These are phyloP conservation scores for Russula dissimulans DNA, from an alignment of 768 basidiomycete species.

Conservation along the genomic window DNA sequence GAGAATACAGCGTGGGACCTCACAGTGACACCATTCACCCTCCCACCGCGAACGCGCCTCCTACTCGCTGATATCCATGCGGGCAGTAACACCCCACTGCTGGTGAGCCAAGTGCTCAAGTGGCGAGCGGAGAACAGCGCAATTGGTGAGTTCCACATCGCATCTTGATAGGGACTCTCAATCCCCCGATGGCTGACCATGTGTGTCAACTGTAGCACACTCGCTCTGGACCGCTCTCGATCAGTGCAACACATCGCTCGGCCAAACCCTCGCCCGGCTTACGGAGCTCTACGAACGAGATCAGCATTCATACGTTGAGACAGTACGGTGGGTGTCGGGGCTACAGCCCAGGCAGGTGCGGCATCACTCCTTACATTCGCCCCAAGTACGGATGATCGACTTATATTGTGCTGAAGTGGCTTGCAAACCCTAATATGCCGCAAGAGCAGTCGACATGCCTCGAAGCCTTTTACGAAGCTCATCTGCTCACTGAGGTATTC, in stretches of 20 bases:
- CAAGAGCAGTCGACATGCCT: slow-evolving; percentile 37
- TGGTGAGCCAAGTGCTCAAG: slow-evolving; percentile 83
- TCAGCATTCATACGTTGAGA: slow-evolving; percentile 41
- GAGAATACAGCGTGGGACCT: slow-evolving; percentile 70
- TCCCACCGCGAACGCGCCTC: slow-evolving; percentile 77
- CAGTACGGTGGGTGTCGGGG: slow-evolving; percentile 54
- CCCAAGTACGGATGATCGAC: not conserved
- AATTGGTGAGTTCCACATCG: slow-evolving; percentile 35
- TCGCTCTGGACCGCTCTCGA: slow-evolving; percentile 58
- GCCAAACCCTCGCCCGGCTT: slow-evolving; percentile 42
- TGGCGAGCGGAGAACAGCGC: slow-evolving; percentile 67
- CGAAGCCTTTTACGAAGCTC: slow-evolving; percentile 48
- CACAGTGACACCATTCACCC: slow-evolving; percentile 54
- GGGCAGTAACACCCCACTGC: slow-evolving; percentile 90
- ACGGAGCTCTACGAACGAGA: slow-evolving; percentile 41
- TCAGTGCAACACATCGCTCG: slow-evolving; percentile 50
- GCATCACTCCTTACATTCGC: not conserved
- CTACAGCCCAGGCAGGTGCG: slow-evolving; percentile 50
- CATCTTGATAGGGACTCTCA: not conserved
- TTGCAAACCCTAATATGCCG: slow-evolving; percentile 43
- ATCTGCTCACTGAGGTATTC: slow-evolving; percentile 47
- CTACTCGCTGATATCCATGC: slow-evolving; percentile 94
- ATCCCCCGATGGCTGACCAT: not conserved
- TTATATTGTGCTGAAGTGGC: slow-evolving; percentile 37
- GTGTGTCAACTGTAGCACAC: slow-evolving; percentile 36